Base-by-base conservation (phyloP, 352 stramenopile genomes). In the Peronospora farinosa region DNA sequence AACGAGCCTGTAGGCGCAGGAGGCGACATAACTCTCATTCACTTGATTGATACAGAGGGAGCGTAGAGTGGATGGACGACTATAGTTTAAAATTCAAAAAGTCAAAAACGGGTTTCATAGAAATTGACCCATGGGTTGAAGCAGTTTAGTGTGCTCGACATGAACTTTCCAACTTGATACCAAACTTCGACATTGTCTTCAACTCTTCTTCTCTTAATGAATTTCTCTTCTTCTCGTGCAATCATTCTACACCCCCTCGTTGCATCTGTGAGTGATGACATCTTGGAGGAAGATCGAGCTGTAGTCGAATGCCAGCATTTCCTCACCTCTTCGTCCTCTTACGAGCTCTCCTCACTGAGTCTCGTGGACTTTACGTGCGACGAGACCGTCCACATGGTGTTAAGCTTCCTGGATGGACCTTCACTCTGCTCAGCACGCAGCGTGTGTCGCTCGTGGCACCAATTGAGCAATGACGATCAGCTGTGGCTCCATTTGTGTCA, bases 341-440 rank as follows among this genome's bases (percentile, higher is more conserved):
- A 51, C 69, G 41, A 27, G 23, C 21, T 12, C 16, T n/a, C 16
- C 38, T 32, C 41, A n/a, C 59, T 60, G 10, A 51, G 61, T 23
- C 65, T 90, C 38, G 54, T 91, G 17, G 75, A 91, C 61, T 82
- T 67, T 51, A 78, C 78, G 8, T 91, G 80, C 51, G 80, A 91
- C 47, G 80, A 91, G 41, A 88, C 80, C 43, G 28, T 91, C 17
- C 57, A 67, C 47, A 36, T 48, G 7, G 79, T 92, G 16, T 51
- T 92, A 40, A 65, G 71, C 23, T 92, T 77, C 51, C 53, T 92
- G 23, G 77, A 92, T 54, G 82, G 77, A 8, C 42, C 54, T 9
- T 90, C 82, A 28, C 77, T 92, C 30, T 80, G 75, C 17, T 51
- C 62, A 0, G 61, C 63, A 28, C 73, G 79, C 17, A 63, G 67